Conservation (phyloP, 2,329 filamentous ascomycete genomes). For the Ceratocystis harringtonii region DNA sequence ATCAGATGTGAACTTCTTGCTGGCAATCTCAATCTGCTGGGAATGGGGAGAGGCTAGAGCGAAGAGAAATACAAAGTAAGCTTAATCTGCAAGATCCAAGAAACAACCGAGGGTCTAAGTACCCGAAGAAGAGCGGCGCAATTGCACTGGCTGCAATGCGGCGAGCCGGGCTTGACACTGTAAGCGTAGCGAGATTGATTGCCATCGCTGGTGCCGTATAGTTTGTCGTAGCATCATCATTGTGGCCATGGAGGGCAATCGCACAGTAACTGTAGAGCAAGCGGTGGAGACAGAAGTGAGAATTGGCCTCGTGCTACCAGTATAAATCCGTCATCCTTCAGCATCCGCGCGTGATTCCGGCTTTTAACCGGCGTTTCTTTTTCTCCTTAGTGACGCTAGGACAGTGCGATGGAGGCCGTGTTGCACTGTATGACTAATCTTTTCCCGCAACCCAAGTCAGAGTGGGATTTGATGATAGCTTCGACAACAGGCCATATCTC, state of each 20-base stretch:
- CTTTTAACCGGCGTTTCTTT: neutral
- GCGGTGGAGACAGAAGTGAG: neutral
- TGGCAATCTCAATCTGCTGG: slow-evolving; percentile 40
- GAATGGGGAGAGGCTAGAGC: slow-evolving; percentile 12
- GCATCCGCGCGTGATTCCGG: neutral
- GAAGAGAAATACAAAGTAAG: slow-evolving; percentile 9
- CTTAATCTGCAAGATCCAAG: neutral
- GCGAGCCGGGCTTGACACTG: neutral
- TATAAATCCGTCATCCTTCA: neutral
- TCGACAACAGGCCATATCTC: neutral
- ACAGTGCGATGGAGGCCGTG: neutral
- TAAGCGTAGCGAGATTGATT: neutral
- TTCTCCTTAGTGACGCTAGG: neutral
- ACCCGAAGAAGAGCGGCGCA: slow-evolving; percentile 9
- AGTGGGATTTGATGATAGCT: neutral
- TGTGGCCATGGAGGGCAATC: neutral
- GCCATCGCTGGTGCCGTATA: slow-evolving; percentile 1
- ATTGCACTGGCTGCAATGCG: neutral
- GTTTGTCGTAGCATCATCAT: slow-evolving; percentile 8
- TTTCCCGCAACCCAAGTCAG: neutral
- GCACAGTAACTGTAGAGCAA: neutral
- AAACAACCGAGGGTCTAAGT: neutral
- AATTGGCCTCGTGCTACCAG: neutral
- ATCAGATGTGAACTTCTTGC: slow-evolving; percentile 51
- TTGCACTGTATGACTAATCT: slow-evolving; percentile 2